Percentiles rank a stretch among this genome's conserved stretches.
These are phyloP conservation scores for Goffeauzyma gilvescens DNA, from an alignment of 768 basidiomycete genomes.

Conservation along the genomic window DNA sequence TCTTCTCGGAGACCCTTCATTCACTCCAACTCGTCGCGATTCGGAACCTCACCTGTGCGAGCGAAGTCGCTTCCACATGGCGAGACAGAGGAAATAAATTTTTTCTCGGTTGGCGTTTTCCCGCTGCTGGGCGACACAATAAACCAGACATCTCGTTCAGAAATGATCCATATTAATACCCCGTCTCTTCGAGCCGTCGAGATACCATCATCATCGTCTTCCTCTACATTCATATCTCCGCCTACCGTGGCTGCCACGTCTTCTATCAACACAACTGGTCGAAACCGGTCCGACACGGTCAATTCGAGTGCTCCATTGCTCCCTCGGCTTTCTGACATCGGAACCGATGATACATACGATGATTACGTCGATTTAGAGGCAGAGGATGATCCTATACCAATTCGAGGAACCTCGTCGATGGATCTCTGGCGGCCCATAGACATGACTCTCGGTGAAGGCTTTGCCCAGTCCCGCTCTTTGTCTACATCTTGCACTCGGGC, in stretches of 20 bases:
- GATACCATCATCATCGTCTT: not conserved
- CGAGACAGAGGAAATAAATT: not conserved
- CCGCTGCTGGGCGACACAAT: too few relatives aligned
- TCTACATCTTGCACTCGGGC: too few relatives aligned
- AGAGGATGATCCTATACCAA: too few relatives aligned
- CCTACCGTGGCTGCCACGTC: not conserved
- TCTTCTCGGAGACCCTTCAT: not conserved
- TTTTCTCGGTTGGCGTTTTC: too few relatives aligned
- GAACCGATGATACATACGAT: constrained; percentile 1
- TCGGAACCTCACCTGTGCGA: not conserved
- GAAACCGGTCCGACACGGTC: constrained; percentile 2
- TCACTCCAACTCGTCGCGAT: constrained; percentile 5
- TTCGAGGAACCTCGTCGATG: constrained; percentile 5
- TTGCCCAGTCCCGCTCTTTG: too few relatives aligned
- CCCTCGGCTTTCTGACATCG: too few relatives aligned
- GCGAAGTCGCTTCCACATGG: constrained; percentile 1
- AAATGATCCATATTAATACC: not conserved
- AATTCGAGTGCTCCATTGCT: not conserved
- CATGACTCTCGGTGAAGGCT: constrained; percentile 8
- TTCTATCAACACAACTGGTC: not conserved
- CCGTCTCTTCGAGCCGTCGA: not conserved
- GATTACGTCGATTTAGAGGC: constrained; percentile 1
- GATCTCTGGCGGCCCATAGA: constrained; percentile 7
- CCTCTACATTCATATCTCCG: not conserved
- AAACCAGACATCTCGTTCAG: not conserved